Evolutionary conservation across 345 rosid species (phyloP).

Genomic region (Hibiscus syriacus): DNA sequence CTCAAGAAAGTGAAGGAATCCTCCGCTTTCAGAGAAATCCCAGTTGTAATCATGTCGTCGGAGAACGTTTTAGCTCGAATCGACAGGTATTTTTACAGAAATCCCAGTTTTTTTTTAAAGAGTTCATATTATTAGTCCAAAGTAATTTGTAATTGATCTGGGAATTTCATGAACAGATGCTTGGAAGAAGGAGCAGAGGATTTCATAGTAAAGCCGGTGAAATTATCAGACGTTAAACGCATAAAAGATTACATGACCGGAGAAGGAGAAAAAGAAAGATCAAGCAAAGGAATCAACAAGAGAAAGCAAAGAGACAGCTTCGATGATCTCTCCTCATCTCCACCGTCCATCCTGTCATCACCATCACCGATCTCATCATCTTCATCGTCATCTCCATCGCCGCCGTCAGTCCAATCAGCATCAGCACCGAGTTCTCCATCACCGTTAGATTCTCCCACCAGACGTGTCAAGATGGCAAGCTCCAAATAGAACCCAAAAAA

Average conservation of each 20-base stretch:
- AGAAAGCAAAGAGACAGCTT: conserved; percentile 48
- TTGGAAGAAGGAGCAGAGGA: conserved; percentile 96
- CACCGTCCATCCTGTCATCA: conserved; percentile 21
- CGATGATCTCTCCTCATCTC: conserved; percentile 17
- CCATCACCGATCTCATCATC: background rate
- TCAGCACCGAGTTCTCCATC: conserved; percentile 46
- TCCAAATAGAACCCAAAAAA: background rate
- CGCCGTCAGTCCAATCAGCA: background rate
- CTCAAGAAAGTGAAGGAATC: conserved; percentile 94
- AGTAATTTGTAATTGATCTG: too few relatives aligned
- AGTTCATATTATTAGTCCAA: too few relatives aligned
- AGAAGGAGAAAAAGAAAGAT: conserved; percentile 14
- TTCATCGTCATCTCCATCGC: background rate
- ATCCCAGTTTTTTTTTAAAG: too few relatives aligned
- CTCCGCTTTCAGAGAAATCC: conserved; percentile 57
- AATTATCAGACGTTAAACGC: conserved; percentile 74
- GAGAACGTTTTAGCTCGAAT: conserved; percentile 78
- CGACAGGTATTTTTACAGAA: conserved; percentile 18
- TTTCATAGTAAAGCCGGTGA: conserved; percentile 86
- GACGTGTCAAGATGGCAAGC: conserved; percentile 35
- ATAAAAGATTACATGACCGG: conserved; percentile 45
- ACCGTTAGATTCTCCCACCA: conserved; percentile 41
- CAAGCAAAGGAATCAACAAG: conserved; percentile 25
- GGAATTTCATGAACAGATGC: conserved; percentile 33
- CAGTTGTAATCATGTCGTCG: conserved; percentile 95